Conservation (phyloP, 1,284 basidiomycete species). For the Sanghuangporus sanghuang region DNA sequence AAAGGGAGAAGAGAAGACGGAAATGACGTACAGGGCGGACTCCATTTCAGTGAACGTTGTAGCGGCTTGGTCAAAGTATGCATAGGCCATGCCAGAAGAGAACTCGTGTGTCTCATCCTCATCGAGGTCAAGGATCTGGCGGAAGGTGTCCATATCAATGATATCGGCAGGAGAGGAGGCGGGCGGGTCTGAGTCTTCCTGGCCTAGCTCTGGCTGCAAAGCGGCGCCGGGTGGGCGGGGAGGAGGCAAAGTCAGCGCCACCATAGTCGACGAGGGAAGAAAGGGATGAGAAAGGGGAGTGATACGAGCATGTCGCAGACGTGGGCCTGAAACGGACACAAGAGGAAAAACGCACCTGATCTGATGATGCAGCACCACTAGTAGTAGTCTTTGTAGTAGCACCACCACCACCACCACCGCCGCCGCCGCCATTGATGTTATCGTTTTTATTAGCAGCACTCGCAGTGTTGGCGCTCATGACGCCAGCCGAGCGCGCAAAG, state of each 20-base stretch:
- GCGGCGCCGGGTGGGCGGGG: not conserved
- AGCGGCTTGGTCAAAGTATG: constrained; percentile 77
- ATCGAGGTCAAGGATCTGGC: constrained; percentile 87
- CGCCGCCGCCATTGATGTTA: not conserved
- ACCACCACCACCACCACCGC: not conserved
- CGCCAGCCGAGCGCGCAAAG: not conserved
- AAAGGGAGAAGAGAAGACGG: constrained; percentile 11
- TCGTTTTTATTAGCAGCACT: not conserved
- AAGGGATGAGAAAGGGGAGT: not conserved
- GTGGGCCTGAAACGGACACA: not conserved
- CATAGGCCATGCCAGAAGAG: constrained; percentile 70
- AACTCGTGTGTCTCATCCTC: constrained; percentile 80
- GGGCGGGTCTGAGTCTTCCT: constrained; percentile 1
- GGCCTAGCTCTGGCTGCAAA: constrained; percentile 6
- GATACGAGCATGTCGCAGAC: not conserved
- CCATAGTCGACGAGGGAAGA: not conserved
- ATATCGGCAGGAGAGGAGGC: constrained; percentile 20
- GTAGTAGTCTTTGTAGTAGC: no score
- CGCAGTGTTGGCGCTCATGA: not conserved
- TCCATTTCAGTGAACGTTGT: constrained; percentile 79
- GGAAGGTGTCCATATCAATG: constrained; percentile 78
- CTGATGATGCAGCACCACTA: not conserved
- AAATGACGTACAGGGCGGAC: constrained; percentile 60
- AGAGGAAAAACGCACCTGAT: constrained; percentile 15
- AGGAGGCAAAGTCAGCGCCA: constrained; percentile 13